Percentiles rank a stretch among this genome's conserved stretches.
phyloP scores from a whole-genome alignment of 495 filamentous ascomycete genomes.

The Immersiella caudata region DNA sequence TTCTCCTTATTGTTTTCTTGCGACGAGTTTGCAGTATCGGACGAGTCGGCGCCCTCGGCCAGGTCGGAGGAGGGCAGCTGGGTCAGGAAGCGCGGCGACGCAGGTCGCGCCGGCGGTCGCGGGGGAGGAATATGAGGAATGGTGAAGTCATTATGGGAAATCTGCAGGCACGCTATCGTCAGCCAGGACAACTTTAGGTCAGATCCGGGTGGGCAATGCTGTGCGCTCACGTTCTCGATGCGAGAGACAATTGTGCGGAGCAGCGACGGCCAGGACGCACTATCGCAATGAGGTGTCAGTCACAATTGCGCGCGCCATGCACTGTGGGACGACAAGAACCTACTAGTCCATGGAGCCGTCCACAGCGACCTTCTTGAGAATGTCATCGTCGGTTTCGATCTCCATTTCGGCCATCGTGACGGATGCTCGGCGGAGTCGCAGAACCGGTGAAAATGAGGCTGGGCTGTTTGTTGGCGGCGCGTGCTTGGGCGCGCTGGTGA shows the following conservation, averaged over 20 bases:
- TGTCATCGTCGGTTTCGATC: slow-evolving; percentile 60
- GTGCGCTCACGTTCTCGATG: slow-evolving; percentile 43
- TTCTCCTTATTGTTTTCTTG: slow-evolving; percentile 56
- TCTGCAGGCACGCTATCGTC: slow-evolving; percentile 31
- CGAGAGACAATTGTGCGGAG: slow-evolving; percentile 41
- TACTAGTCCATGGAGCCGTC: slow-evolving; percentile 74
- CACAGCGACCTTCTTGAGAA: slow-evolving; percentile 63
- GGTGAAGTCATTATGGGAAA: slow-evolving; percentile 47
- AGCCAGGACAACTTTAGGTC: background rate
- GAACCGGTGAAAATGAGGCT: slow-evolving; percentile 14
- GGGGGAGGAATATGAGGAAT: slow-evolving; percentile 45
- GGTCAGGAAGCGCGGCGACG: slow-evolving; percentile 47
- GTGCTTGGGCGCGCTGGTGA: slow-evolving; percentile 12
- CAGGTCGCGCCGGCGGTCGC: slow-evolving; percentile 36
- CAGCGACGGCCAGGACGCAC: slow-evolving; percentile 45
- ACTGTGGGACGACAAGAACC: slow-evolving; percentile 25
- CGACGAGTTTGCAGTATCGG: slow-evolving; percentile 36
- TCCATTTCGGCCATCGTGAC: slow-evolving; percentile 46
- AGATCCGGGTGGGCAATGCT: background rate
- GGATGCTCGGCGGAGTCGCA: slow-evolving; percentile 8
- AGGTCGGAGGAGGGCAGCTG: slow-evolving; percentile 53
- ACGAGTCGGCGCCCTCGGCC: slow-evolving; percentile 49
- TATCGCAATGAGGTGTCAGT: slow-evolving; percentile 23
- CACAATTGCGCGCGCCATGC: slow-evolving; percentile 7
- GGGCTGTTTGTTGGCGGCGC: slow-evolving; percentile 7